Conservation (phyloP, 1,139 yeast species). For the Taphrina flavorubra region DNA sequence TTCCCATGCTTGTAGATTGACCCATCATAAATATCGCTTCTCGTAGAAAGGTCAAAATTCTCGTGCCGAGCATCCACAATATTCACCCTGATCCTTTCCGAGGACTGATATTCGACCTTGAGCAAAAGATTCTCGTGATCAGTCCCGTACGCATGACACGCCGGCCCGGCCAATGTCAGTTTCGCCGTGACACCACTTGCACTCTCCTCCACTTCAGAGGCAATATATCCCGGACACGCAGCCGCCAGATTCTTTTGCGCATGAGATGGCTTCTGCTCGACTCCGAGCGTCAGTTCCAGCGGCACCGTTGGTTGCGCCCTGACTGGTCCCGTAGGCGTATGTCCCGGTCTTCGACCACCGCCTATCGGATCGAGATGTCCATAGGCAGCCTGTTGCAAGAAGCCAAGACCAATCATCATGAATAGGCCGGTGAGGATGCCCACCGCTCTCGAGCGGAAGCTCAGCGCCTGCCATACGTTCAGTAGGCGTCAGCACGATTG, state of each 20-base stretch:
- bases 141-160: slow-evolving; percentile 52
- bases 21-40: slow-evolving; percentile 48
- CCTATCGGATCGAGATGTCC: background rate
- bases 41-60: slow-evolving; percentile 51
- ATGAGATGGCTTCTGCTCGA: slow-evolving; percentile 13
- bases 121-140: slow-evolving; percentile 51
- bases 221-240: slow-evolving; percentile 23
- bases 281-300: slow-evolving; percentile 11
- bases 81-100: slow-evolving; percentile 49
- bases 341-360: background rate
- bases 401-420: slow-evolving; percentile 1
- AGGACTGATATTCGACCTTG: slow-evolving; percentile 51
- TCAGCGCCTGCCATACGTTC: slow-evolving; percentile 1
- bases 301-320: slow-evolving; percentile 23
- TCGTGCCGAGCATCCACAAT: slow-evolving; percentile 50
- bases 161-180: slow-evolving; percentile 47
- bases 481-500: slow-evolving; percentile 22
- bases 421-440: slow-evolving; percentile 12
- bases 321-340: background rate
- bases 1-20: slow-evolving; percentile 47
- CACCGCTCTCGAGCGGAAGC: slow-evolving; percentile 14
- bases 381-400: slow-evolving; percentile 5
- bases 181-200: slow-evolving; percentile 43
- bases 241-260: background rate
- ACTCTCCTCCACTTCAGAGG: slow-evolving; percentile 2